Percentiles rank a stretch among this genome's conserved stretches.
phyloP scores from a whole-genome alignment of 805 yeast species.

The Clavispora carvajalis region DNA sequence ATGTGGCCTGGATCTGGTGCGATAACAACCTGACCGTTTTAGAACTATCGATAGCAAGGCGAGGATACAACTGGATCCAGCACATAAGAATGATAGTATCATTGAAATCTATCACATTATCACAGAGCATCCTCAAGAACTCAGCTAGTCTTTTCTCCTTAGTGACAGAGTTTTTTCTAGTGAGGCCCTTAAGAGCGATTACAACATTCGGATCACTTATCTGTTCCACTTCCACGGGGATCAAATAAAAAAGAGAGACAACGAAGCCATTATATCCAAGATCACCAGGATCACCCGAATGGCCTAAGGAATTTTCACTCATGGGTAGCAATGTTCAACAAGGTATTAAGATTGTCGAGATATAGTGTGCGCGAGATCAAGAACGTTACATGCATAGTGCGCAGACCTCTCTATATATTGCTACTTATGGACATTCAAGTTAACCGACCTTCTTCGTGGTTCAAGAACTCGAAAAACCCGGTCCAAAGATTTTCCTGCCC shows the following conservation, averaged over 20 bases:
- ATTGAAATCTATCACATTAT: slow-evolving; percentile 13
- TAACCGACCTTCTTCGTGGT: slow-evolving; percentile 3
- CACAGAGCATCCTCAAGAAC: slow-evolving; percentile 31
- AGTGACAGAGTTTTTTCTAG: slow-evolving; percentile 80
- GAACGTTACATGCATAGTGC: neutral
- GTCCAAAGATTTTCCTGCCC: slow-evolving; percentile 13
- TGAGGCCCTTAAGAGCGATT: slow-evolving; percentile 66
- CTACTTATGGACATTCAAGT: too few species aligned
- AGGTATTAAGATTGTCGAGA: neutral
- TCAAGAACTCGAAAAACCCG: slow-evolving; percentile 12
- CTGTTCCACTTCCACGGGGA: slow-evolving; percentile 55
- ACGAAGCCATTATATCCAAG: slow-evolving; percentile 16
- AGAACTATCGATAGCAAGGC: slow-evolving; percentile 67
- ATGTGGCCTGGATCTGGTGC: slow-evolving; percentile 59
- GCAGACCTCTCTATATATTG: too few species aligned
- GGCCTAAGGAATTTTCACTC: neutral
- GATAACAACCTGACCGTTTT: slow-evolving; percentile 55
- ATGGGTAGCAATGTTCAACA: neutral
- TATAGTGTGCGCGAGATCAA: neutral
- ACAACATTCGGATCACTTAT: slow-evolving; percentile 44
- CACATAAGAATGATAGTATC: slow-evolving; percentile 54
- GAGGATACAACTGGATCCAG: slow-evolving; percentile 81
- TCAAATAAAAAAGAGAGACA: slow-evolving; percentile 62
- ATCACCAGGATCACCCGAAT: slow-evolving; percentile 9
- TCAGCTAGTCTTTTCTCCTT: slow-evolving; percentile 74